Evolutionary conservation across 345 rosid genomes (phyloP).

Genomic region (Aegle marmelos): DNA sequence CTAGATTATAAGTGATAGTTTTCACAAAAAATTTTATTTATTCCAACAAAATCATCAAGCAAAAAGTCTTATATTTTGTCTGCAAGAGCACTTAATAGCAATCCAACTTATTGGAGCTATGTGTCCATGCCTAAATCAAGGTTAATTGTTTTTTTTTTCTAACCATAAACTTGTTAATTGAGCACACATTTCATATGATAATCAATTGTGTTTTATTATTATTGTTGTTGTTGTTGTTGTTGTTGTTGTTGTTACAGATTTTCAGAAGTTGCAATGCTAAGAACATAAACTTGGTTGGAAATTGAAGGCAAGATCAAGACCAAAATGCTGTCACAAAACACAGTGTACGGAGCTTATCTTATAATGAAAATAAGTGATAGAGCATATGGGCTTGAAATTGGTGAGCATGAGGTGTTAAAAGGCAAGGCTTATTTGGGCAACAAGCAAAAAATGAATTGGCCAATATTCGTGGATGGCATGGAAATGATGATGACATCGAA

Average conservation of each 20-base stretch:
- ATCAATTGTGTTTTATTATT: neutral
- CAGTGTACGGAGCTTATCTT: conserved; percentile 38
- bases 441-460: too few relatives aligned
- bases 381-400: conserved; percentile 35
- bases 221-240: too few relatives aligned
- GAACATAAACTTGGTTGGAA: conserved; percentile 34
- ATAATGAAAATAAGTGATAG: conserved; percentile 19
- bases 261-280: conserved; percentile 35
- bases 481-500: conserved; percentile 4
- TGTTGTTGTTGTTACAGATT: too few relatives aligned
- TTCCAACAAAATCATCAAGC: too few relatives aligned
- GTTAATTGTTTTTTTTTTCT: conserved; percentile 11
- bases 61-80: conserved; percentile 47
- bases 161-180: too few relatives aligned
- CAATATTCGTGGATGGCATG: neutral
- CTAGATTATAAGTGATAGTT: too few relatives aligned
- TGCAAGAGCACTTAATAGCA: conserved; percentile 56
- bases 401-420: neutral
- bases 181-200: too few relatives aligned
- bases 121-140: conserved; percentile 45
- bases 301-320: conserved; percentile 34
- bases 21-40: too few relatives aligned
- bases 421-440: conserved; percentile 18
- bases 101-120: conserved; percentile 60
- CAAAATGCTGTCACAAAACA: conserved; percentile 28